These are phyloP conservation scores for Leucosporidium yakuticum DNA, from an alignment of 768 basidiomycete genomes.

Conservation along the genomic window DNA sequence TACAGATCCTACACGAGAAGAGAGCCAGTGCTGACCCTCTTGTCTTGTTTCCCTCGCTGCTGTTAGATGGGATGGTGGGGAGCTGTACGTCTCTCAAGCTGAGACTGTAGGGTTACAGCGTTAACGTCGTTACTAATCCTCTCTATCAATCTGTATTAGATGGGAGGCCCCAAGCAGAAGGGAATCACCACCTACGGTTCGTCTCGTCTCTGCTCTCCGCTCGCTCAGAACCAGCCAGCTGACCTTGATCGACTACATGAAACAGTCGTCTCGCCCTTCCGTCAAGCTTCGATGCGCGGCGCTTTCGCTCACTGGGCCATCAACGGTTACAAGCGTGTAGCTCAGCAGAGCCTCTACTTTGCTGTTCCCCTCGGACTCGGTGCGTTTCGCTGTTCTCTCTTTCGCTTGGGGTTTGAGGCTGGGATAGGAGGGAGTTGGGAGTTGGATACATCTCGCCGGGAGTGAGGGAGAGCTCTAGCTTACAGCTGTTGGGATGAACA, in stretches of 20 bases:
- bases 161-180: slow-evolving; percentile 61
- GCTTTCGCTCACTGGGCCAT: slow-evolving; percentile 70
- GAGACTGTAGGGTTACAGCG: not conserved
- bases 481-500: not conserved
- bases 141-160: slow-evolving; percentile 58
- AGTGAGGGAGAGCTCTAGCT: not conserved
- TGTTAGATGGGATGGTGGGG: slow-evolving; percentile 81
- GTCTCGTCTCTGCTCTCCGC: slow-evolving; percentile 41
- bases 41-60: slow-evolving; percentile 14
- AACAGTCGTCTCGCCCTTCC: slow-evolving; percentile 74
- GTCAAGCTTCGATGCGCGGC: slow-evolving; percentile 65
- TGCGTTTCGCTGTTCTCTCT: no score
- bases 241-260: not conserved
- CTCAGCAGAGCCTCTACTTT: slow-evolving; percentile 69
- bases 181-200: slow-evolving; percentile 75
- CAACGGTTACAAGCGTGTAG: slow-evolving; percentile 75
- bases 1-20: no score
- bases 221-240: no score
- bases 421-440: not conserved
- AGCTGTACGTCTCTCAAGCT: slow-evolving; percentile 5
- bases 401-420: no score
- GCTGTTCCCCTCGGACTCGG: slow-evolving; percentile 69
- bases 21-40: not conserved
- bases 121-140: not conserved
- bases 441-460: not conserved